A percentile compares a stretch with the other conserved stretches of the same genome.
phyloP scores from a whole-genome alignment of 2,329 filamentous ascomycete genomes.

The Cordyceps cateniannulata region DNA sequence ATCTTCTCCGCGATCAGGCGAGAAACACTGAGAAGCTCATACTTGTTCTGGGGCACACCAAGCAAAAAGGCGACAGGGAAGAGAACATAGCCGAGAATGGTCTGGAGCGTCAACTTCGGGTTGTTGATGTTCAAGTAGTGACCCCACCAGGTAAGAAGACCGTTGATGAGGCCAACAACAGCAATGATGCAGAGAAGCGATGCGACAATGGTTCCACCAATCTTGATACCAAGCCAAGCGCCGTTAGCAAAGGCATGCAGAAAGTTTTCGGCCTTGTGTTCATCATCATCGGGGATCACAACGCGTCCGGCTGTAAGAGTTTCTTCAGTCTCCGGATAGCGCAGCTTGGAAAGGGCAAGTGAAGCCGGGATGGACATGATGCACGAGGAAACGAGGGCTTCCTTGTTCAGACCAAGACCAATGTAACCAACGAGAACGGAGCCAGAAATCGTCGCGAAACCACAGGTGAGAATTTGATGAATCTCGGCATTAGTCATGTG shows the following conservation, averaged over 20 bases:
- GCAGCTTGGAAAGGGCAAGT: constrained; percentile 80
- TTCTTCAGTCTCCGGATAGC: constrained; percentile 83
- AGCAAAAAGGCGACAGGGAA: constrained; percentile 77
- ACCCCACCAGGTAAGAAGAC: constrained; percentile 78
- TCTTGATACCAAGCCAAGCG: constrained; percentile 80
- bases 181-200: constrained; percentile 81
- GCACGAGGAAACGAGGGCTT: constrained; percentile 82
- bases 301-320: constrained; percentile 76
- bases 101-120: constrained; percentile 62
- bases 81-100: constrained; percentile 70
- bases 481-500: constrained; percentile 83
- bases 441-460: constrained; percentile 87
- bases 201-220: constrained; percentile 73
- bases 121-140: constrained; percentile 67
- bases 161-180: constrained; percentile 66
- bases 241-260: constrained; percentile 82
- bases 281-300: constrained; percentile 72
- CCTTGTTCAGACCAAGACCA: constrained; percentile 70
- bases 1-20: constrained; percentile 80
- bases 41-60: constrained; percentile 61
- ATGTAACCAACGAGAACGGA: constrained; percentile 85
- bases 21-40: constrained; percentile 64
- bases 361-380: constrained; percentile 95
- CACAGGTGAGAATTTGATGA: constrained; percentile 88
- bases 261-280: constrained; percentile 69